Conservation (phyloP, 805 yeast genomes). For the Candida arabinofermentans region DNA sequence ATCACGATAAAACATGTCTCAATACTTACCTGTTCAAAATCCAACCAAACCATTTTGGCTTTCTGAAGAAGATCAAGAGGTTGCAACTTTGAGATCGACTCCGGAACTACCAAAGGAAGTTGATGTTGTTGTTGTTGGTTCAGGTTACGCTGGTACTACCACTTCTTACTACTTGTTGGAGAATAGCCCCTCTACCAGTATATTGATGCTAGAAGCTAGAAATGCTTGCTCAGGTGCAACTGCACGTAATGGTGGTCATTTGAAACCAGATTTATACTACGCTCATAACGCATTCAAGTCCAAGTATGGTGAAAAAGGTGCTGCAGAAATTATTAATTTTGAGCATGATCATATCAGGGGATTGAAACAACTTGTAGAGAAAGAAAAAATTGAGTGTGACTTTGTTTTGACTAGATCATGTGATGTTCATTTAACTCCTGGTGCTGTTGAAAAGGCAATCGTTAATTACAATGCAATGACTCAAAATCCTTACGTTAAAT, state of each 20-base stretch:
- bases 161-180: constrained; percentile 24
- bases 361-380: constrained; percentile 30
- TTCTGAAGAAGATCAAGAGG: constrained; percentile 16
- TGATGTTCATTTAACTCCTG: constrained; percentile 3
- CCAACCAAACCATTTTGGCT: constrained; percentile 25
- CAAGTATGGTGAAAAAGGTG: constrained; percentile 23
- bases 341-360: constrained; percentile 34
- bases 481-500: constrained; percentile 26
- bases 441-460: background rate
- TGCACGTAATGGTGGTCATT: constrained; percentile 47
- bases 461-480: constrained; percentile 1
- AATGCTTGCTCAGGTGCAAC: constrained; percentile 39
- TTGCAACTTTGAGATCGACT: constrained; percentile 18
- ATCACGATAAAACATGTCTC: background rate
- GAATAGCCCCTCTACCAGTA: constrained; percentile 1
- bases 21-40: constrained; percentile 16
- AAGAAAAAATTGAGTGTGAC: constrained; percentile 29
- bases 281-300: constrained; percentile 14
- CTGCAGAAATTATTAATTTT: constrained; percentile 35
- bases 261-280: constrained; percentile 33
- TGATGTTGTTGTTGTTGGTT: constrained; percentile 41
- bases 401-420: constrained; percentile 27
- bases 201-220: constrained; percentile 35
- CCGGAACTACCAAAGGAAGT: constrained; percentile 32
- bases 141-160: constrained; percentile 44